Conservation (phyloP, 2,329 filamentous ascomycete species). For the Ceratocystis destructans region DNA sequence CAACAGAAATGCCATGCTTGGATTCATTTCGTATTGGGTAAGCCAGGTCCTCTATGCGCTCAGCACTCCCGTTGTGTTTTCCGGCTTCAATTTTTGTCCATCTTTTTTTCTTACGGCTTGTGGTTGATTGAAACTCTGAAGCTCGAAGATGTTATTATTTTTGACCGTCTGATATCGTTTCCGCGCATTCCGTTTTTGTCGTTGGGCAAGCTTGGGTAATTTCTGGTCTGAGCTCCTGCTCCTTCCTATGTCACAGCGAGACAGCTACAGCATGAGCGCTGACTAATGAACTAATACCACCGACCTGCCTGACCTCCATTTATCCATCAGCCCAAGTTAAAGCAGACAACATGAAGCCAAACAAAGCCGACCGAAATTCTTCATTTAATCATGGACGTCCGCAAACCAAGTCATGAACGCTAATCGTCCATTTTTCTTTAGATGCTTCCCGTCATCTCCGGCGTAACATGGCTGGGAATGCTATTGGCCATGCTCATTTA, state of each 20-base stretch:
- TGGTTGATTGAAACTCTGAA: too few species aligned
- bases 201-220: not conserved
- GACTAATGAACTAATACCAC: not conserved
- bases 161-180: not conserved
- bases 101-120: not conserved
- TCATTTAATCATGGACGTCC: not conserved
- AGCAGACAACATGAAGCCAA: too few species aligned
- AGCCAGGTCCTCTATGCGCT: not conserved
- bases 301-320: not conserved
- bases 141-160: not conserved
- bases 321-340: not conserved
- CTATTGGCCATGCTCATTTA: slow-evolving; percentile 56
- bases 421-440: slow-evolving; percentile 21
- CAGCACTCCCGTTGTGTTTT: not conserved
- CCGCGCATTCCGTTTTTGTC: not conserved
- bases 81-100: not conserved
- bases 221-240: slow-evolving; percentile 1
- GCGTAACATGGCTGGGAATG: slow-evolving; percentile 50
- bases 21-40: slow-evolving; percentile 19
- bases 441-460: slow-evolving; percentile 57
- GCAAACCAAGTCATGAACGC: not conserved
- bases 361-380: too few species aligned
- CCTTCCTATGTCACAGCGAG: not conserved
- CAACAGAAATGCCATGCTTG: slow-evolving; percentile 9
- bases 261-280: not conserved